phyloP scores from a whole-genome alignment of 495 filamentous ascomycete genomes.

The Pyronema domesticum region DNA sequence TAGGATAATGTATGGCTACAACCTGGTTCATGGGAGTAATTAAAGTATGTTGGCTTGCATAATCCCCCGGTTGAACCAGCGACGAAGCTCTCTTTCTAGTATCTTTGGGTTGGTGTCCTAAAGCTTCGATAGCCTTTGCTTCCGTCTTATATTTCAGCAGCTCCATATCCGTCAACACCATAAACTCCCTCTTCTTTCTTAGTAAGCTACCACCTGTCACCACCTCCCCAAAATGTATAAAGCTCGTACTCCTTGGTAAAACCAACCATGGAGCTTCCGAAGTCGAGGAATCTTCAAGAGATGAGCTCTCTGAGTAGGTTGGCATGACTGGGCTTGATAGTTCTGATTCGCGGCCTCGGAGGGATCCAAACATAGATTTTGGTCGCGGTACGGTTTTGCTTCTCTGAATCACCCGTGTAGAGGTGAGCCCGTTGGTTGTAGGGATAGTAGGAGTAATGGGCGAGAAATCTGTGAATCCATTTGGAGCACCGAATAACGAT shows the following conservation, averaged over 20 bases:
- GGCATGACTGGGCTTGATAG: constrained; percentile 7
- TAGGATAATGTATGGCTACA: constrained; percentile 19
- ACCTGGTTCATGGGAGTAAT: constrained; percentile 21
- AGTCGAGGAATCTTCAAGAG: constrained; percentile 14
- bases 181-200: constrained; percentile 69
- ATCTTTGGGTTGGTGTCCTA: constrained; percentile 12
- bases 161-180: constrained; percentile 78
- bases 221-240: constrained; percentile 40
- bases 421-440: not conserved
- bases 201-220: constrained; percentile 67
- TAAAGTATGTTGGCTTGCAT: constrained; percentile 14
- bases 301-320: constrained; percentile 22
- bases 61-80: constrained; percentile 15
- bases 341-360: constrained; percentile 14
- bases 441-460: constrained; percentile 15
- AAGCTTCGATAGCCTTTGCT: constrained; percentile 22
- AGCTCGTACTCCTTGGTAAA: constrained; percentile 9
- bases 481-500: constrained; percentile 14
- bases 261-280: constrained; percentile 6
- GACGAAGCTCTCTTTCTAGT: constrained; percentile 17
- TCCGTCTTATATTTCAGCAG: constrained; percentile 58
- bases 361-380: constrained; percentile 23
- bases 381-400: constrained; percentile 16
- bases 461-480: constrained; percentile 17
- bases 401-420: constrained; percentile 14